Base-by-base conservation (phyloP, 2,329 filamentous ascomycete species). In the Botrytis fabae region DNA sequence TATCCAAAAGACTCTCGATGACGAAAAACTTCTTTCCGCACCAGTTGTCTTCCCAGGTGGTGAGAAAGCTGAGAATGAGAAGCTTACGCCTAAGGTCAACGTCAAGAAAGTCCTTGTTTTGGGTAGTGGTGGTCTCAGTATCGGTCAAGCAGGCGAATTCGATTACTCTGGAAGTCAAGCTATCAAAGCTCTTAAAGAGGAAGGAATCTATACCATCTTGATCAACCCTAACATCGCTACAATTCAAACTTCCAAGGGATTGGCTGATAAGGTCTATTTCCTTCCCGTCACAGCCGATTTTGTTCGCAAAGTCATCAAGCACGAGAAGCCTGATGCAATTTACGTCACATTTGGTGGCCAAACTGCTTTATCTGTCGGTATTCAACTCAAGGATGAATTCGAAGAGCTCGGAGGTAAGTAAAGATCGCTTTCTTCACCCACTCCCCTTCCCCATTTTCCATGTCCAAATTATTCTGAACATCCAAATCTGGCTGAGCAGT, bases 221-320 rank as follows among this genome's bases (percentile, higher is more conserved):
- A 95, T 98, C 83, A 98, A 98, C 84, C 95, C 95, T 80, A 98
- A 98, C 83, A 98, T 98, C 82, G 95, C 95, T 74, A 98, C 96
- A 73, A 98, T 98, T 81, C 95, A 98, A 85, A 98, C 95, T 79
- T 94, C 97, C 83, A 95, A 98, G 87, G 91, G 92, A 80, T 92
- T 98, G 82, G 94, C 94, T 80, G 95, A 98, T 82, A 95, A 98
- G 85, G 93, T 98, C 80, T 98, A 98, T 88, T 98, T 98, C 84
- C 91, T 98, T 51, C 96, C 96, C 72, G 95, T 99, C 80, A 99
- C 96, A 25, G 92, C 95, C 76, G 95, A 98, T 87, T 99, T 98
- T 85, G 95, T 98, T 81, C 92, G 92, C 80, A 95, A 98, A 84
- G 95, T 99, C 75, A 98, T 99, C 82, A 94, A 98, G 86, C 91